These are phyloP conservation scores for Alloascoidea hylecoeti DNA, from an alignment of 805 yeast species.

Conservation along the genomic window DNA sequence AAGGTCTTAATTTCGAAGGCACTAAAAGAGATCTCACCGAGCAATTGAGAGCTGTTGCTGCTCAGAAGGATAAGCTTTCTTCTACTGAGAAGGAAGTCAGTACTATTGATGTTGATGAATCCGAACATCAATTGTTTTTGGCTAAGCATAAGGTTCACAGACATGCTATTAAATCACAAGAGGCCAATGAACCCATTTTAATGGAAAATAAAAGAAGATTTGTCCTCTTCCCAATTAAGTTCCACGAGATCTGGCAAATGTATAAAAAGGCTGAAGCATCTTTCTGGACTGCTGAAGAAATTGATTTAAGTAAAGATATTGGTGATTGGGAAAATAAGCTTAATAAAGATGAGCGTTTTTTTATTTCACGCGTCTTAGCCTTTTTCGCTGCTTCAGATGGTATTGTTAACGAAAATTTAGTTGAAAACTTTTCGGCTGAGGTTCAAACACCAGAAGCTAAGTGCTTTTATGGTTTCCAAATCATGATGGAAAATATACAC, in stretches of 20 bases:
- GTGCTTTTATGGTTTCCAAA: constrained; percentile 98
- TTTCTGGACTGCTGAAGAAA: constrained; percentile 99
- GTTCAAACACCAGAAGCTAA: constrained; percentile 97
- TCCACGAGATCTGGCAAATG: constrained; percentile 97
- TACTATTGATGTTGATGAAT: neutral
- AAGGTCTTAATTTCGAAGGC: constrained; percentile 31
- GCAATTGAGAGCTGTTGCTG: neutral
- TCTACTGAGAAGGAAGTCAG: neutral
- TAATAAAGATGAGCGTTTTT: constrained; percentile 85
- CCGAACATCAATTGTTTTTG: neutral
- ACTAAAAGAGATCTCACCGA: neutral
- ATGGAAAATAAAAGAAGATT: constrained; percentile 77
- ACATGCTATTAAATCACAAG: constrained; percentile 42
- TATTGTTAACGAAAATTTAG: constrained; percentile 93
- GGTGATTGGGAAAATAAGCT: constrained; percentile 87
- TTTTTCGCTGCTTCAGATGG: constrained; percentile 99
- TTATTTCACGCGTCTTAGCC: constrained; percentile 86
- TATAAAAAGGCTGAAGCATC: constrained; percentile 99
- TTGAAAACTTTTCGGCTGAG: constrained; percentile 94
- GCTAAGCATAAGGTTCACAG: neutral
- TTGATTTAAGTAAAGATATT: constrained; percentile 83
- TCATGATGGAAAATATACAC: constrained; percentile 99
- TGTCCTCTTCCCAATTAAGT: constrained; percentile 91
- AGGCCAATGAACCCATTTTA: constrained; percentile 82
- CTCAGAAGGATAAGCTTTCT: neutral